These are phyloP conservation scores for Dipteronia dyeriana DNA, from an alignment of 345 rosid genomes.

Conservation along the genomic window DNA sequence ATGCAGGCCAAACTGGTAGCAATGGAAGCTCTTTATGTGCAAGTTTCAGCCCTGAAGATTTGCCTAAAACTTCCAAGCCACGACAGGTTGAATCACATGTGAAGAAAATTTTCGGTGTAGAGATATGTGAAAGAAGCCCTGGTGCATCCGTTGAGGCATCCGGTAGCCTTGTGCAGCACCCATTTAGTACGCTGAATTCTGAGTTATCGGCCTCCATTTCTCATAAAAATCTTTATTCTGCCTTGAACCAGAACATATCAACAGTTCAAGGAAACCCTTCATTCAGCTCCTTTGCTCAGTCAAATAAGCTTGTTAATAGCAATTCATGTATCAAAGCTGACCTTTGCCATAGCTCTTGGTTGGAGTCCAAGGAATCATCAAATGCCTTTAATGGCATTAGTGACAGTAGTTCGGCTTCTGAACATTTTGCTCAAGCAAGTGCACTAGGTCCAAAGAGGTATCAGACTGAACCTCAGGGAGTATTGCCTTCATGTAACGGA, in stretches of 20 bases:
- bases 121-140: constrained; percentile 30
- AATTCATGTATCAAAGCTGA: constrained; percentile 26
- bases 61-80: constrained; percentile 19
- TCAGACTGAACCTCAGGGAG: constrained; percentile 27
- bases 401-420: constrained; percentile 27
- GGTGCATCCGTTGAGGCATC: constrained; percentile 25
- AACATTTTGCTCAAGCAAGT: constrained; percentile 25
- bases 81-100: constrained; percentile 19
- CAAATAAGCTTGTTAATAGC: constrained; percentile 10
- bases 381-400: constrained; percentile 28
- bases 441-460: constrained; percentile 23
- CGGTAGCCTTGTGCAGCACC: constrained; percentile 10
- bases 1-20: constrained; percentile 30
- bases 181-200: constrained; percentile 21
- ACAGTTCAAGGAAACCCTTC: constrained; percentile 25
- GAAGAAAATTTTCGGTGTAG: constrained; percentile 41
- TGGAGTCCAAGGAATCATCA: constrained; percentile 42
- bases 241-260: constrained; percentile 23
- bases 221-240: constrained; percentile 22
- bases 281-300: constrained; percentile 17
- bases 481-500: constrained; percentile 33
- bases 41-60: constrained; percentile 22
- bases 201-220: constrained; percentile 30
- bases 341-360: constrained; percentile 32
- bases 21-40: constrained; percentile 14